These are phyloP conservation scores for Eucalyptus sideroxylon DNA, from an alignment of 345 rosid species.

Conservation along the genomic window DNA sequence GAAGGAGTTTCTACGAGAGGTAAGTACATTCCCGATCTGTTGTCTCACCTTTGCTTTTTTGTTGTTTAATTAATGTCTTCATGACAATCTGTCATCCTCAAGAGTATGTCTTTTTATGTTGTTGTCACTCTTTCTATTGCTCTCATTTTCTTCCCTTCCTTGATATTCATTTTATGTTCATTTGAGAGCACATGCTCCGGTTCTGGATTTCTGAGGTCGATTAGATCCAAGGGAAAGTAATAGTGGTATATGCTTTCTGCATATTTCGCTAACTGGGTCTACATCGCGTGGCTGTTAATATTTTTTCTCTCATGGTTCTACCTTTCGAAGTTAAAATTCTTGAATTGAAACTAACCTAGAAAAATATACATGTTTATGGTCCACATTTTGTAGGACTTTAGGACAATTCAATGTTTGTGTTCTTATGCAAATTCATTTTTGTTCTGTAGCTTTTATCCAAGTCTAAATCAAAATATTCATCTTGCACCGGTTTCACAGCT, in stretches of 20 bases:
- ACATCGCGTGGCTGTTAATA: not conserved
- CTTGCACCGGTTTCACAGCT: not conserved
- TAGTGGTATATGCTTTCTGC: not conserved
- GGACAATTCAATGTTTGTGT: not conserved
- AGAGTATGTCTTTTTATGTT: not conserved
- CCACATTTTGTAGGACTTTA: not conserved
- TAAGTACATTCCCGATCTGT: not conserved
- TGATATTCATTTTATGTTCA: not conserved
- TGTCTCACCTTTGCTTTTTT: not conserved
- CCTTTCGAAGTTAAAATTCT: not conserved
- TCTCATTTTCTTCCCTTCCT: not conserved
- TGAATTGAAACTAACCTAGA: not conserved
- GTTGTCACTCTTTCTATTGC: not conserved
- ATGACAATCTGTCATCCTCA: not conserved
- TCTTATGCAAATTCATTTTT: not conserved
- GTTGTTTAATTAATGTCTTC: not conserved
- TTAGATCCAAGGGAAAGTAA: not conserved
- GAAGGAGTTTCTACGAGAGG: conserved; percentile 93
- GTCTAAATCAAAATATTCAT: not conserved
- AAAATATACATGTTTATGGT: not conserved
- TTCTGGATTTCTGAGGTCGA: not conserved
- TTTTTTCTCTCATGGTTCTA: not conserved
- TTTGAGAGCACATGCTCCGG: not conserved
- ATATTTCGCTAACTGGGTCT: not conserved
- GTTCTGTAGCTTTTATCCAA: not conserved